Evolutionary conservation across 306 rosid species (phyloP).

Genomic region (Dalbergia cochinchinensis): DNA sequence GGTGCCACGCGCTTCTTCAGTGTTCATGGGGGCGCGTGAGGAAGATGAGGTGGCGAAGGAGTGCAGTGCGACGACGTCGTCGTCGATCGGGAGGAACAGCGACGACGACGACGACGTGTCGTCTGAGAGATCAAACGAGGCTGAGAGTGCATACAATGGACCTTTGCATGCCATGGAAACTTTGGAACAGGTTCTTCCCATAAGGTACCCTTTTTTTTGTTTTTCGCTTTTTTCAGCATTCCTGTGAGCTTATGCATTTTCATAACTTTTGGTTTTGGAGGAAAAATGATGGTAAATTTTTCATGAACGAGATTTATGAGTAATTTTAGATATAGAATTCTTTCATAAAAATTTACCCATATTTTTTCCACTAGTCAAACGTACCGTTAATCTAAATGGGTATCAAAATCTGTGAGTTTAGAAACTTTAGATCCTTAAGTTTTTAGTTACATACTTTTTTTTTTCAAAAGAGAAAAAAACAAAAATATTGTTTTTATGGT

Average conservation of each 20-base stretch:
- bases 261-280: too few relatives aligned
- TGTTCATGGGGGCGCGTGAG: conserved; percentile 46
- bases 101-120: conserved; percentile 54
- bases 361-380: too few relatives aligned
- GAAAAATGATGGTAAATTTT: too few relatives aligned
- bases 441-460: too few relatives aligned
- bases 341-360: too few relatives aligned
- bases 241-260: not conserved
- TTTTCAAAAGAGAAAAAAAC: too few relatives aligned
- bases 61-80: conserved; percentile 67
- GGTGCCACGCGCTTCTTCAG: conserved; percentile 32
- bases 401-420: not conserved
- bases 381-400: not conserved
- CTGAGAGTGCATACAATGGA: conserved; percentile 73
- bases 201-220: conserved; percentile 52
- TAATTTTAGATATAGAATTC: too few relatives aligned
- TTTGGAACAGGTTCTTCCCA: conserved; percentile 82
- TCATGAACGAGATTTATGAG: too few relatives aligned
- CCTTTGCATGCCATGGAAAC: conserved; percentile 77
- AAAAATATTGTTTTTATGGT: not conserved
- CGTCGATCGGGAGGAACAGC: conserved; percentile 93
- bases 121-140: conserved; percentile 70
- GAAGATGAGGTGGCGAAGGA: conserved; percentile 39
- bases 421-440: conserved; percentile 39
- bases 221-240: not conserved